Evolutionary conservation across 2,329 filamentous ascomycete species (phyloP), one percentile per base, ranked within the genome.

Genomic region (Aspergillus novoparasiticus): DNA sequence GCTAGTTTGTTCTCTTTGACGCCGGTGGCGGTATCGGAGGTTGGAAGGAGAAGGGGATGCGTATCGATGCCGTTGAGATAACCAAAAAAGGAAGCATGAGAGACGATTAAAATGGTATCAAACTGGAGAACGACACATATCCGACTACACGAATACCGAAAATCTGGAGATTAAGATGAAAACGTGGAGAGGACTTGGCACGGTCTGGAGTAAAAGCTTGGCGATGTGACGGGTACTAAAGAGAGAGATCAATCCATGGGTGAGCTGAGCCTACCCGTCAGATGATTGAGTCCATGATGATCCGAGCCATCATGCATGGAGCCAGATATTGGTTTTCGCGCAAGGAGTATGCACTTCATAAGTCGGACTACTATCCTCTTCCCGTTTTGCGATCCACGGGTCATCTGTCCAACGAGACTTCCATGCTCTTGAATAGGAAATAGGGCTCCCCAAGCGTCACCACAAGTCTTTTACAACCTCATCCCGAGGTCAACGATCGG

Each of bases 151-250:
- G 11, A 46, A 12, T n/a, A 28, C 30, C 48, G 28, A 30, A 34
- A 51, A n/a, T 6, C 48, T 55, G 51, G 34, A 55, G 51, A 55
- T 19, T 23, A 39, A 12, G 10, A 23, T 23, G 21, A 55, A 54
- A 55, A 55, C 32, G 51, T 55, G 51, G 51, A 55, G 51, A 55
- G 34, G 8, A 23, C 51, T 55, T 55, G 51, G 34, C 51, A 39
- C 21, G 23, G 34, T 39, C 51, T 39, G 51, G 51, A 55, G 51
- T 36, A 55, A 55, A 55, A 55, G 51, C 51, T 55, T 55, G 51
- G 51, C 51, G 32, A 23, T 55, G 34, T 55, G 32, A 39, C 4
- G 32, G 51, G 32, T 36, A 39, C 32, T 16, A 39, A 23, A 32
- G 11, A 41, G 16, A 41, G 39, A n/a, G 16, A 41, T 41, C 39